Percentiles rank a stretch among this genome's conserved stretches.
Conservation (phyloP, 2,329 filamentous ascomycete species). For the Aspergillus candidus region DNA sequence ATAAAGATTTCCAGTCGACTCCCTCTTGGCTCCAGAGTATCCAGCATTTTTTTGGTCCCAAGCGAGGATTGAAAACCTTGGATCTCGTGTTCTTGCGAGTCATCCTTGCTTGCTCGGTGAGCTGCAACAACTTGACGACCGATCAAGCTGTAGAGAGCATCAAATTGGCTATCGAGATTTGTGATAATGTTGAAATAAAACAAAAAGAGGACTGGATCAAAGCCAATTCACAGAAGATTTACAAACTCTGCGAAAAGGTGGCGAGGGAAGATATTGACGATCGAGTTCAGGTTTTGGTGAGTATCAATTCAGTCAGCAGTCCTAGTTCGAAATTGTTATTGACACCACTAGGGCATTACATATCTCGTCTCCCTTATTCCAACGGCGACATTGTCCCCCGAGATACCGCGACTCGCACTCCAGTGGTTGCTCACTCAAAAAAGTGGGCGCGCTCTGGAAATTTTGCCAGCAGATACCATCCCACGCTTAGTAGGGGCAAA, state of each 20-base stretch:
- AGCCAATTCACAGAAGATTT: slow-evolving; percentile 28
- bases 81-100: slow-evolving; percentile 37
- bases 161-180: slow-evolving; percentile 31
- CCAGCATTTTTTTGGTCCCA: slow-evolving; percentile 35
- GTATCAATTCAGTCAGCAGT: neutral
- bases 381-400: slow-evolving; percentile 16
- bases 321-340: neutral
- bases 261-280: slow-evolving; percentile 21
- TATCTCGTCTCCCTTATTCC: slow-evolving; percentile 27
- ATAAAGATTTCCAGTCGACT: slow-evolving; percentile 12
- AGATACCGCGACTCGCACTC: slow-evolving; percentile 21
- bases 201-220: slow-evolving; percentile 32
- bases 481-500: slow-evolving; percentile 31
- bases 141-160: slow-evolving; percentile 31
- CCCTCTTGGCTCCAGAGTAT: slow-evolving; percentile 32
- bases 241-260: slow-evolving; percentile 36
- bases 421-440: slow-evolving; percentile 22
- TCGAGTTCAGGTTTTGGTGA: slow-evolving; percentile 32
- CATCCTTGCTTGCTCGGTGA: slow-evolving; percentile 37
- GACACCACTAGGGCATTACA: slow-evolving; percentile 21
- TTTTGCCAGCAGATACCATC: slow-evolving; percentile 18
- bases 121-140: slow-evolving; percentile 21
- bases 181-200: slow-evolving; percentile 26
- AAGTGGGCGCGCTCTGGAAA: slow-evolving; percentile 14
- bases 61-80: slow-evolving; percentile 35